Evolutionary conservation across 164 flowering plant genomes (phyloP).

Genomic region (Sextonia rubra): DNA sequence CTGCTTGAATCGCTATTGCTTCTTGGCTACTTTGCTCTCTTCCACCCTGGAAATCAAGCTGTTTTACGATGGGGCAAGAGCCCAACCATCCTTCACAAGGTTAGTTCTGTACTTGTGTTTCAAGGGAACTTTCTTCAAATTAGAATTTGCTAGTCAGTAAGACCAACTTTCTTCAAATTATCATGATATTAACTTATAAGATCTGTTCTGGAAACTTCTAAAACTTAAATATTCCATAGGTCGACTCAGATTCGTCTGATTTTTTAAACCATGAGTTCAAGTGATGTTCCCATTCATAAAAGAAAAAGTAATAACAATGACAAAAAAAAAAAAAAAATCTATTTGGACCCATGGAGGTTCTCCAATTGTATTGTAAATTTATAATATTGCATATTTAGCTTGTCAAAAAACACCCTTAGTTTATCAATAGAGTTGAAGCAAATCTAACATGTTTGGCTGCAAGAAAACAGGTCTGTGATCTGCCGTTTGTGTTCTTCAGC

Average conservation of each 20-base stretch:
- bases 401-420: not conserved
- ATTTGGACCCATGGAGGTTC: not conserved
- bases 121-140: not conserved
- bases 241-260: too few species aligned
- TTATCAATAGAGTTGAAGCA: not conserved
- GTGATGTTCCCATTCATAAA: too few species aligned
- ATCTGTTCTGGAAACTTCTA: too few species aligned
- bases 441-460: conserved; percentile 18
- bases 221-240: too few species aligned
- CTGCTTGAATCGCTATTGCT: conserved; percentile 71
- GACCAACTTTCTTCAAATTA: too few species aligned
- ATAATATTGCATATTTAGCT: not conserved
- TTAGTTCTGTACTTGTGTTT: conserved; percentile 27
- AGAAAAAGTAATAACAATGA: too few species aligned
- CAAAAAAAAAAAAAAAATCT: too few species aligned
- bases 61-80: conserved; percentile 95
- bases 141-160: not conserved
- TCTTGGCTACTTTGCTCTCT: conserved; percentile 76
- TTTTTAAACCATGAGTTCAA: too few species aligned
- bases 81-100: conserved; percentile 97
- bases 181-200: too few species aligned
- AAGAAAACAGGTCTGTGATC: conserved; percentile 74
- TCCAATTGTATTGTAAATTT: not conserved
- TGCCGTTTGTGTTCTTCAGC: conserved; percentile 90
- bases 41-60: conserved; percentile 85